A percentile compares a stretch with the other conserved stretches of the same genome.
phyloP scores from a whole-genome alignment of 2,329 filamentous ascomycete species.

The Triangularia verruculosa region DNA sequence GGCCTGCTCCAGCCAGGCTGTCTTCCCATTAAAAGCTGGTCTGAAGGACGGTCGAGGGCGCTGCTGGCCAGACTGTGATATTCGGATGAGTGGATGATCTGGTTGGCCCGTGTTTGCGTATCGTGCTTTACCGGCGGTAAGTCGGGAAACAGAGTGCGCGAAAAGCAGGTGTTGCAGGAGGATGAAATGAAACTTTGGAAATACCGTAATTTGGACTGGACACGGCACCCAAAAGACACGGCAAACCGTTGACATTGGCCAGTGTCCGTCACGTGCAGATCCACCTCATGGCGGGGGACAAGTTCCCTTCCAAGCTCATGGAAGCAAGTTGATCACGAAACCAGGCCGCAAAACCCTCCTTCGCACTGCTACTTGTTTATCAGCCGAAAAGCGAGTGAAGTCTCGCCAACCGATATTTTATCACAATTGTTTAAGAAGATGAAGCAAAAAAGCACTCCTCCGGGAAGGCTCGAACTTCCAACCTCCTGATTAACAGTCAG shows the following conservation, averaged over 20 bases:
- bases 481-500: slow-evolving; percentile 50
- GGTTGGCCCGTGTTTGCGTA: background rate
- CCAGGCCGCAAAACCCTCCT: background rate
- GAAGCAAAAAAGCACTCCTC: slow-evolving; percentile 14
- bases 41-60: background rate
- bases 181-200: slow-evolving; percentile 18
- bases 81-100: background rate
- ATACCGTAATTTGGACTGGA: slow-evolving; percentile 10
- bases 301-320: background rate
- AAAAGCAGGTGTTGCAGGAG: background rate
- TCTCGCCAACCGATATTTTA: too few relatives aligned
- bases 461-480: slow-evolving; percentile 23
- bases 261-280: background rate
- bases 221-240: background rate
- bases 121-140: background rate
- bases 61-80: background rate
- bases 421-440: background rate
- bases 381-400: background rate
- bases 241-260: background rate
- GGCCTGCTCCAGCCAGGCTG: slow-evolving; percentile 5
- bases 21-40: background rate
- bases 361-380: background rate
- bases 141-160: slow-evolving; percentile 1
- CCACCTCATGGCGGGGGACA: background rate
- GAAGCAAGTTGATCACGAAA: background rate